Evolutionary conservation across 768 basidiomycete species (phyloP).

Genomic region (Naganishia randhawae): DNA sequence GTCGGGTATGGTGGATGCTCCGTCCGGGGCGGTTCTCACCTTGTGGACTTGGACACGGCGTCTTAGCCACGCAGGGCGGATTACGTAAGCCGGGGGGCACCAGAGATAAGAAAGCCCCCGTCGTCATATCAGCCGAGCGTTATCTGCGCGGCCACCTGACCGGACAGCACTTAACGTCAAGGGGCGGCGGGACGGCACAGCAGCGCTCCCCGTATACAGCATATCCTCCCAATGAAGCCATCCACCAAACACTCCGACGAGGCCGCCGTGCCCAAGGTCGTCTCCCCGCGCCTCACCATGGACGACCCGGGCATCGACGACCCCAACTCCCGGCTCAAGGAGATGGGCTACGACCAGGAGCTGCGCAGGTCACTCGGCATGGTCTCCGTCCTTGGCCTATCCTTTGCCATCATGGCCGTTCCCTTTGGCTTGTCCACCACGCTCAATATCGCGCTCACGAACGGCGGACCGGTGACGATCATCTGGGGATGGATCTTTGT

Average conservation of each 20-base stretch:
- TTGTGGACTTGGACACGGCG: too few species aligned
- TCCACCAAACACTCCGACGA: not conserved
- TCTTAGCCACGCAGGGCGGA: too few species aligned
- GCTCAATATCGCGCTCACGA: slow-evolving; percentile 42
- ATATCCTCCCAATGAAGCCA: not conserved
- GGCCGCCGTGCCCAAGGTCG: not conserved
- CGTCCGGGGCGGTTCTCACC: too few species aligned
- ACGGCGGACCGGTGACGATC: slow-evolving; percentile 45
- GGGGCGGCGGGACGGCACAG: not conserved
- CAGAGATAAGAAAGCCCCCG: slow-evolving; percentile 1
- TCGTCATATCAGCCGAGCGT: slow-evolving; percentile 4
- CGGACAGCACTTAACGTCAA: not conserved
- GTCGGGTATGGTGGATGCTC: too few species aligned
- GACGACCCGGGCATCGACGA: slow-evolving; percentile 14
- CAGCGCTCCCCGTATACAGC: not conserved
- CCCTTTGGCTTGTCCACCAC: slow-evolving; percentile 27
- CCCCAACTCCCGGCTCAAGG: slow-evolving; percentile 32
- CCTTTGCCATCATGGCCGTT: slow-evolving; percentile 46
- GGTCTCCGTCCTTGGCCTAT: slow-evolving; percentile 42
- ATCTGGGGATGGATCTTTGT: slow-evolving; percentile 35
- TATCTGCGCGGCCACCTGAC: slow-evolving; percentile 8
- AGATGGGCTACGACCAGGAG: slow-evolving; percentile 47
- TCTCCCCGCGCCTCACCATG: not conserved
- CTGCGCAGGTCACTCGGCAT: slow-evolving; percentile 41
- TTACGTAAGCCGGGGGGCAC: too few species aligned